Evolutionary conservation across 2,329 filamentous ascomycete genomes (phyloP).

Genomic region (Microdochium paspali): DNA sequence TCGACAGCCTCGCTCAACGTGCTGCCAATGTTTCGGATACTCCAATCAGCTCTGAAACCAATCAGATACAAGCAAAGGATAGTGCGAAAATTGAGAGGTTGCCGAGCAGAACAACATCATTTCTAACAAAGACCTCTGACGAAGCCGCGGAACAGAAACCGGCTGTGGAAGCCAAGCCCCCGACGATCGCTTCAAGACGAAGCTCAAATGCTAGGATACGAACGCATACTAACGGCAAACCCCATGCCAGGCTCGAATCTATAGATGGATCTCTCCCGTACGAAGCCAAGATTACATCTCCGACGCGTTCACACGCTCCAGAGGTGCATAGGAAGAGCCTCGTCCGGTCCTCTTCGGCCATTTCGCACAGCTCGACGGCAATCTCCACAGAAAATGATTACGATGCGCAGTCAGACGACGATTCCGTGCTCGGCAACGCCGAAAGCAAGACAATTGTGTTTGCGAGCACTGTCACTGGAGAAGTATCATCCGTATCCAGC

Average conservation of each 20-base stretch:
- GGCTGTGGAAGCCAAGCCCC: not conserved
- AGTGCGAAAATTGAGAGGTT: not conserved
- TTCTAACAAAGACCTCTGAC: not conserved
- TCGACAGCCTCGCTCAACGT: constrained; percentile 16
- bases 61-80: not conserved
- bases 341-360: not conserved
- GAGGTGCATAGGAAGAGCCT: not conserved
- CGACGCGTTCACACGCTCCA: not conserved
- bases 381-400: not conserved
- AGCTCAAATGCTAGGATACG: constrained; percentile 19
- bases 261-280: constrained; percentile 10
- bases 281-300: constrained; percentile 10
- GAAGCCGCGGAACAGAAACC: not conserved
- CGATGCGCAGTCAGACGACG: not conserved
- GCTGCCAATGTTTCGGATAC: not conserved
- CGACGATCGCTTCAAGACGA: constrained; percentile 11
- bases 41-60: not conserved
- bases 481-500: not conserved
- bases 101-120: not conserved
- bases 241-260: constrained; percentile 12
- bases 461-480: not conserved
- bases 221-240: constrained; percentile 15
- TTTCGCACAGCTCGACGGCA: not conserved
- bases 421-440: not conserved
- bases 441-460: not conserved